Base-by-base conservation (phyloP, 2,329 filamentous ascomycete species). In the Botryotinia globosa region DNA sequence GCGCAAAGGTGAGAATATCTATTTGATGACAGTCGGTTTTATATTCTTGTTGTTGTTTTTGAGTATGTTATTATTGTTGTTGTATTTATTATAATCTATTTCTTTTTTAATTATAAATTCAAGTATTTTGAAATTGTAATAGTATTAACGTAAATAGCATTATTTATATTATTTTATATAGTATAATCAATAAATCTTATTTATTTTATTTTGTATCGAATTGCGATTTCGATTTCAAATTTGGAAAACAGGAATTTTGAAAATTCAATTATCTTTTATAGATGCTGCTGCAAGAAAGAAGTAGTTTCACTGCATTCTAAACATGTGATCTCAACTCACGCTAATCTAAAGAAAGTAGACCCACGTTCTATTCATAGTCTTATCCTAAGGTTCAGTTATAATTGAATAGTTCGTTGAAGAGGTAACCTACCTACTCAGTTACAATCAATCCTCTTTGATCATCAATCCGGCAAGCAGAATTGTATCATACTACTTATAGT, bases 281-380 rank as follows among this genome's bases (percentile, higher is more conserved):
- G 22, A 12, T 10, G 5, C 22, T n/a, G 12, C 22, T 25, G 4
- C 9, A n/a, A 1, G 10, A 51, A 51, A 51, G 0, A 0, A 25
- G 25, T 14, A n/a, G 48, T 22, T 51, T n/a, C 22, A n/a, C 48
- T n/a, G 25, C 1, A n/a, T 25, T 14, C 22, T 44, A 42, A 14
- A 44, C 9, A 51, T 51, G 48, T 51, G 48, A n/a, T 51, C 10
- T n/a, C 20, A n/a, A 4, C 25, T n/a, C 6, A 7, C 42, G 42
- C 18, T 20, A 44, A 20, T 1, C 14, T 44, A 25, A n/a, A n/a
- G 48, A 14, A 51, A 14, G 22, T 10, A 4, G 48, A n/a, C 10
- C 4, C 9, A 12, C 4, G 12, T 51, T 25, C 22, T 10, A n/a
- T 51, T n/a, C 25, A 12, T 51, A 51, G 22, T 51, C 10, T 51